Evolutionary conservation across 164 flowering plant genomes (phyloP).

Genomic region (Vitis cinerea): DNA sequence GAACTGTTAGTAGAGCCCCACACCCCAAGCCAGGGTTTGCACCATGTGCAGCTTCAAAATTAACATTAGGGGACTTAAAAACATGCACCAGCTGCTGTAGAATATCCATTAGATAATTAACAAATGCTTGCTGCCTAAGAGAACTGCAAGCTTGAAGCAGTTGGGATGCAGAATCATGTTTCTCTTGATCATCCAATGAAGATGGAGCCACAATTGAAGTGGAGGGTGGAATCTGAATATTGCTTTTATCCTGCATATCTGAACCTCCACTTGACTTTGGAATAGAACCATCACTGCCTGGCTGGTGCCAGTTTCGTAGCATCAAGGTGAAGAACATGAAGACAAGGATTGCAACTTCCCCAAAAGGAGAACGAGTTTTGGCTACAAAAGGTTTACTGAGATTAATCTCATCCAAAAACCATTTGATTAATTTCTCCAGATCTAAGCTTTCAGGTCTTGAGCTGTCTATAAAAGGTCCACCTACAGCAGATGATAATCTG

Average conservation of each 20-base stretch:
- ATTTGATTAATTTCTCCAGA: slow-evolving; percentile 75
- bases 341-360: slow-evolving; percentile 84
- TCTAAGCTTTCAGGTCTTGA: slow-evolving; percentile 69
- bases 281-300: slow-evolving; percentile 67
- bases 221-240: slow-evolving; percentile 32
- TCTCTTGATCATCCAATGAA: slow-evolving; percentile 60
- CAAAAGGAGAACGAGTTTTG: slow-evolving; percentile 77
- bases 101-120: slow-evolving; percentile 88
- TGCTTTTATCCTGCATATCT: slow-evolving; percentile 60
- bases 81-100: slow-evolving; percentile 82
- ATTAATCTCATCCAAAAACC: slow-evolving; percentile 93
- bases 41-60: slow-evolving; percentile 52
- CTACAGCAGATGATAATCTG: slow-evolving; percentile 88
- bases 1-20: slow-evolving; percentile 79
- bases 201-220: slow-evolving; percentile 34
- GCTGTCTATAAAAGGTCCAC: slow-evolving; percentile 92
- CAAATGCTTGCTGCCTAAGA: slow-evolving; percentile 87
- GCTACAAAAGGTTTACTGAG: slow-evolving; percentile 62
- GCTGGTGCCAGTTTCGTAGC: slow-evolving; percentile 99
- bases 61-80: slow-evolving; percentile 73
- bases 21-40: slow-evolving; percentile 71
- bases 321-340: slow-evolving; percentile 98
- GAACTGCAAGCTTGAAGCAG: slow-evolving; percentile 76
- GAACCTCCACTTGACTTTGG: slow-evolving; percentile 49
- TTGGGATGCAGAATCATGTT: slow-evolving; percentile 77